A percentile compares a stretch with the other conserved stretches of the same genome.
phyloP scores from a whole-genome alignment of 257 asterid species.

The Prunella vulgaris region DNA sequence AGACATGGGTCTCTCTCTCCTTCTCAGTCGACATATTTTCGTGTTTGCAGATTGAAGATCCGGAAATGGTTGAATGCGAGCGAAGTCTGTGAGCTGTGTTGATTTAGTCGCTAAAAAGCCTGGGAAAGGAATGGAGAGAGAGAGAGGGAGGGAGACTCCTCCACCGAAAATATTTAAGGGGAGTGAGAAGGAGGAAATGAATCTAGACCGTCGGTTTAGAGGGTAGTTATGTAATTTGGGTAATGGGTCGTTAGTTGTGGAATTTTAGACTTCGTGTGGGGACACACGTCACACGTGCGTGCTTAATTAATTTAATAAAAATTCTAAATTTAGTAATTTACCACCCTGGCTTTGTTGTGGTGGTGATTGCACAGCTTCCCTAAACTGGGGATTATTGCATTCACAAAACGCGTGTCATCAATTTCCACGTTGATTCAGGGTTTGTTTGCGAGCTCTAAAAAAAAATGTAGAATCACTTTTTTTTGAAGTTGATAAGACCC shows the following conservation, averaged over 20 bases:
- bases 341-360: not conserved
- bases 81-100: conserved; percentile 9
- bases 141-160: not conserved
- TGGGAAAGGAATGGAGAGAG: conserved; percentile 8
- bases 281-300: conserved; percentile 24
- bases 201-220: conserved; percentile 23
- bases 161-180: not conserved
- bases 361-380: not conserved
- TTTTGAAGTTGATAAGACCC: too few species aligned
- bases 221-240: conserved; percentile 21
- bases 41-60: conserved; percentile 15
- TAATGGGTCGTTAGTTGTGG: conserved; percentile 22
- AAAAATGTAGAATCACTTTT: too few species aligned
- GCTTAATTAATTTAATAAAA: not conserved
- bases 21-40: conserved; percentile 46
- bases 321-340: not conserved
- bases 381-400: not conserved
- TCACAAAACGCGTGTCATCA: too few species aligned
- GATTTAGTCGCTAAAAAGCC: conserved; percentile 9
- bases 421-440: too few species aligned
- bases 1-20: conserved; percentile 64
- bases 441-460: too few species aligned
- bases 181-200: not conserved
- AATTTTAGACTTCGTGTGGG: too few species aligned
- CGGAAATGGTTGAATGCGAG: conserved; percentile 20